These are phyloP conservation scores for Auxenochlorella protothecoides DNA, from an alignment of 139 green algal genomes.

Conservation along the genomic window DNA sequence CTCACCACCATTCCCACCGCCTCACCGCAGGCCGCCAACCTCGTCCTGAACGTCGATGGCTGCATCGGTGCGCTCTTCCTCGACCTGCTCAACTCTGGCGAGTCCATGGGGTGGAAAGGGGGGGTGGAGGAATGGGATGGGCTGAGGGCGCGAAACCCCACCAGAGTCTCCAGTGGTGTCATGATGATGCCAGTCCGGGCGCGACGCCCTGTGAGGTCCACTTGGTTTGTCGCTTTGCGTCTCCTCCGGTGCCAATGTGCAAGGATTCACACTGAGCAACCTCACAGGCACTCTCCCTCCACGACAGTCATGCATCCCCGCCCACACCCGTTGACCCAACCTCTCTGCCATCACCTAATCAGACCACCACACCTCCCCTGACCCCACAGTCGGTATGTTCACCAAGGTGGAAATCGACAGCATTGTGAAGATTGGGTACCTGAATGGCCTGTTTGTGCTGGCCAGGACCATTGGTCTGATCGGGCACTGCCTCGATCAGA, in stretches of 20 bases:
- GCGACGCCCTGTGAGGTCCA: no score
- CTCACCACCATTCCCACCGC: neutral
- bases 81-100: constrained; percentile 68
- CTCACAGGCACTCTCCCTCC: no score
- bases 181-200: no score
- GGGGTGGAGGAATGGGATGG: neutral
- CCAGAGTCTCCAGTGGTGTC: no score
- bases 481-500: constrained; percentile 87
- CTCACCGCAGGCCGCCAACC: constrained; percentile 50
- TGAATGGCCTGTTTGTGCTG: constrained; percentile 93
- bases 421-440: constrained; percentile 75
- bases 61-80: constrained; percentile 90
- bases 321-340: neutral
- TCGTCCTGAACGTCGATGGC: constrained; percentile 77
- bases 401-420: constrained; percentile 53
- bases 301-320: no score
- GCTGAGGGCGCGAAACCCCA: no score
- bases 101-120: neutral
- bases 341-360: neutral
- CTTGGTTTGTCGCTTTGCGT: no score
- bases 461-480: constrained; percentile 88
- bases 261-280: no score
- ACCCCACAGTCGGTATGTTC: constrained; percentile 35
- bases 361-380: neutral
- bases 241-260: no score